These are phyloP conservation scores for Biscogniauxia mediterranea DNA, from an alignment of 2,329 filamentous ascomycete species.

Conservation along the genomic window DNA sequence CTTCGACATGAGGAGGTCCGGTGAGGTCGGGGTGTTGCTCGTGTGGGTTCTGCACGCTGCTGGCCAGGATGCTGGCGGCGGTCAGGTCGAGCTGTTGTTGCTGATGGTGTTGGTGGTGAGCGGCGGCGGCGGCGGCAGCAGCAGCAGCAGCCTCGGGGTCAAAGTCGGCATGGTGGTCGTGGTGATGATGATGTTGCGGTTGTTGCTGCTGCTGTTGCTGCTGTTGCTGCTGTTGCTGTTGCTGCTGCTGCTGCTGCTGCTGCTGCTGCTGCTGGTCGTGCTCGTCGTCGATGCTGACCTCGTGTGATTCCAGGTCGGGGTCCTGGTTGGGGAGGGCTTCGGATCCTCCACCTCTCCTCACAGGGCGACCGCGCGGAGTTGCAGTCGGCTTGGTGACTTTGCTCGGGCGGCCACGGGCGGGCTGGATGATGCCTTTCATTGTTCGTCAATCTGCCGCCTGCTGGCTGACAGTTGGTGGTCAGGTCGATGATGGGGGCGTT, in stretches of 20 bases:
- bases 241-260: constrained; percentile 17
- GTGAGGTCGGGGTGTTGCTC: constrained; percentile 32
- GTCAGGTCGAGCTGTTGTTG: constrained; percentile 35
- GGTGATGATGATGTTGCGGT: constrained; percentile 19
- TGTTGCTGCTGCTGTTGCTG: constrained; percentile 24
- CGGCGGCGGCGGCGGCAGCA: constrained; percentile 34
- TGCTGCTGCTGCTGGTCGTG: constrained; percentile 12
- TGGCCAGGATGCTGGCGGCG: constrained; percentile 32
- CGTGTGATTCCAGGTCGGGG: constrained; percentile 28
- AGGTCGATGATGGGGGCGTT: constrained; percentile 25
- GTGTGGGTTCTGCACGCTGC: constrained; percentile 30
- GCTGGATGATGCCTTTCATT: constrained; percentile 38
- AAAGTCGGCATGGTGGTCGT: constrained; percentile 25
- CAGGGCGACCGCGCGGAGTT: constrained; percentile 28
- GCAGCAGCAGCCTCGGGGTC: constrained; percentile 31
- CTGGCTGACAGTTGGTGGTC: constrained; percentile 35
- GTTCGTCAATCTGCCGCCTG: constrained; percentile 26
- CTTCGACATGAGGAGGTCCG: constrained; percentile 19
- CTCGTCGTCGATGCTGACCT: constrained; percentile 21
- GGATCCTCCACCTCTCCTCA: constrained; percentile 29
- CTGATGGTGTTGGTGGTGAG: constrained; percentile 32
- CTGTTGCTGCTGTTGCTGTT: constrained; percentile 21
- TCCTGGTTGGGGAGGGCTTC: constrained; percentile 36
- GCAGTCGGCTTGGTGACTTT: constrained; percentile 44
- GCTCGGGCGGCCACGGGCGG: constrained; percentile 39